Conservation (phyloP, 2,329 filamentous ascomycete genomes). For the Penicillium capsulatum region DNA sequence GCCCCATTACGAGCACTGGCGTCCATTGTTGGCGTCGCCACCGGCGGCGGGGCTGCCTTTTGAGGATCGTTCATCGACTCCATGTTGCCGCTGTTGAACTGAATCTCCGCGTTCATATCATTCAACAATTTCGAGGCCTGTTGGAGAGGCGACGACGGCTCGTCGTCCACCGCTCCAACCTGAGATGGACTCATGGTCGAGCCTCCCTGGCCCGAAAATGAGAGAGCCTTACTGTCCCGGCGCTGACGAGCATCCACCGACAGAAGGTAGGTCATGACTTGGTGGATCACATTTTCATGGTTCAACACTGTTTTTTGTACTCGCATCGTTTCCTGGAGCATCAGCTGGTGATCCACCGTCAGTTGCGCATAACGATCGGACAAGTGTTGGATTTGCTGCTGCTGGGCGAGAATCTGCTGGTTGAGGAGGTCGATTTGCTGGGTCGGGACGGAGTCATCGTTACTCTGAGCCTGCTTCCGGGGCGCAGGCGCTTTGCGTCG, state of each 20-base stretch:
- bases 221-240: constrained; percentile 53
- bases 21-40: constrained; percentile 56
- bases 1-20: constrained; percentile 44
- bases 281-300: constrained; percentile 67
- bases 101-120: constrained; percentile 62
- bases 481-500: constrained; percentile 90
- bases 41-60: constrained; percentile 52
- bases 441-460: constrained; percentile 71
- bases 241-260: constrained; percentile 61
- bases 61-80: constrained; percentile 61
- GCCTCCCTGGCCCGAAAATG: constrained; percentile 40
- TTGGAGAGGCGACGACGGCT: constrained; percentile 63
- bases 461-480: constrained; percentile 64
- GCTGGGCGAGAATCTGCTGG: constrained; percentile 80
- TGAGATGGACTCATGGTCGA: constrained; percentile 46
- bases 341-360: constrained; percentile 60
- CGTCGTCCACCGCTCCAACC: constrained; percentile 53
- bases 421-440: constrained; percentile 88
- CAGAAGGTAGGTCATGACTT: constrained; percentile 65
- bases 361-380: constrained; percentile 82
- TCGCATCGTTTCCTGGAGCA: constrained; percentile 60
- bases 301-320: constrained; percentile 68
- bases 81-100: constrained; percentile 60
- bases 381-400: constrained; percentile 84
- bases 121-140: constrained; percentile 63